Conservation (phyloP, 768 basidiomycete species). For the Termitomyces sp. region DNA sequence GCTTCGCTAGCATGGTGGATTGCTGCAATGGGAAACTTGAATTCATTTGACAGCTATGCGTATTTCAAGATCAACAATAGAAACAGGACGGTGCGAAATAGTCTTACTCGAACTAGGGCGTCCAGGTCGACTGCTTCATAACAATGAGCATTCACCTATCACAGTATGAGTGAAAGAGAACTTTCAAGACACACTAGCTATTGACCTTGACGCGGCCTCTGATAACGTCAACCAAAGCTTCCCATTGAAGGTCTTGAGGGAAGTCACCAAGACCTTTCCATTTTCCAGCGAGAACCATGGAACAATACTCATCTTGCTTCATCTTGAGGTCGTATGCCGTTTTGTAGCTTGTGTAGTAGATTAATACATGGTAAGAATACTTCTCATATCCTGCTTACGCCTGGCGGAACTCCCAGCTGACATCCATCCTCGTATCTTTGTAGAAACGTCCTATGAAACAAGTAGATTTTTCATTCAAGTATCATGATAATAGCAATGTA, state of each 20-base stretch:
- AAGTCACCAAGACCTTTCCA: slow-evolving; percentile 51
- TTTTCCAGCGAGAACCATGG: slow-evolving; percentile 38
- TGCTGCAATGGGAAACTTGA: slow-evolving; percentile 72
- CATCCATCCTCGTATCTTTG: slow-evolving; percentile 59
- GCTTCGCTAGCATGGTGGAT: slow-evolving; percentile 82
- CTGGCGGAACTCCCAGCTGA: slow-evolving; percentile 61
- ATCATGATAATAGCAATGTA: neutral
- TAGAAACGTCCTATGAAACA: slow-evolving; percentile 30
- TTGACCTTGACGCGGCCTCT: slow-evolving; percentile 71
- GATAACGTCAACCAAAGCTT: slow-evolving; percentile 72
- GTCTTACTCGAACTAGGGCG: slow-evolving; percentile 54
- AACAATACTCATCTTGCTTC: slow-evolving; percentile 65
- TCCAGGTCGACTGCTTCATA: slow-evolving; percentile 68
- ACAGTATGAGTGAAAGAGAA: neutral
- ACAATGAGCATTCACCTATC: slow-evolving; percentile 52
- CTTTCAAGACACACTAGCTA: neutral
- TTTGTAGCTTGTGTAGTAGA: slow-evolving; percentile 40
- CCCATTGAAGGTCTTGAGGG: slow-evolving; percentile 73
- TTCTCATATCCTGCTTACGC: slow-evolving; percentile 35
- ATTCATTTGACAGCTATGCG: slow-evolving; percentile 72
- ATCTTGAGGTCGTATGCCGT: slow-evolving; percentile 62
- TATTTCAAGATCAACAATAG: neutral
- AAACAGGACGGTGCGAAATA: neutral
- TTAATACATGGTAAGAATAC: neutral
- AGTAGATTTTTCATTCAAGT: neutral